These are phyloP conservation scores for Rhizoclosmatium sp. DNA, from an alignment of 192 early-diverging fungal genomes.

Conservation along the genomic window DNA sequence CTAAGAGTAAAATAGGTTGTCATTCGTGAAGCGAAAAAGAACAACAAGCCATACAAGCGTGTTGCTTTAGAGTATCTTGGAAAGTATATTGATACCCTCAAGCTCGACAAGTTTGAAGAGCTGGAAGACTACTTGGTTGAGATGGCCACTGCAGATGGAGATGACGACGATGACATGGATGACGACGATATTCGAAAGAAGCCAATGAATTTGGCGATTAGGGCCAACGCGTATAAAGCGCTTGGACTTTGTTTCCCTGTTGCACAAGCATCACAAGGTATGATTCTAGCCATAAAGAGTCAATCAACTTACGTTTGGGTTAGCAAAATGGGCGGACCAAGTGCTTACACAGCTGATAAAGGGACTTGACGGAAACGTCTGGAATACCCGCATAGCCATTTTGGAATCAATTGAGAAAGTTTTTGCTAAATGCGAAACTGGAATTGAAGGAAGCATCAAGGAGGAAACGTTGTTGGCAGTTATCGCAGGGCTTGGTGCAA, in stretches of 20 bases:
- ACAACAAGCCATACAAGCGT: slow-evolving; percentile 75
- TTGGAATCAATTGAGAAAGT: slow-evolving; percentile 72
- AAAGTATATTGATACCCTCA: slow-evolving; percentile 63
- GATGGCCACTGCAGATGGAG: slow-evolving; percentile 44
- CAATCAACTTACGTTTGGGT: slow-evolving; percentile 10
- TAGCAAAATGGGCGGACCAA: slow-evolving; percentile 52
- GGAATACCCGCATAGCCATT: slow-evolving; percentile 82
- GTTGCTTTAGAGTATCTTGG: slow-evolving; percentile 71
- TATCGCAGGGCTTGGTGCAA: slow-evolving; percentile 7
- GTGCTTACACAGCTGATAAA: slow-evolving; percentile 56
- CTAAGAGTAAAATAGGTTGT: slow-evolving; percentile 53
- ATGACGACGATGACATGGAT: slow-evolving; percentile 72
- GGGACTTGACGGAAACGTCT: slow-evolving; percentile 72
- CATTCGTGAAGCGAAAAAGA: slow-evolving; percentile 77
- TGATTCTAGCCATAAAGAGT: slow-evolving; percentile 19
- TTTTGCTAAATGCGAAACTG: slow-evolving; percentile 45
- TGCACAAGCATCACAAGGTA: slow-evolving; percentile 63
- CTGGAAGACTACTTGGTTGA: slow-evolving; percentile 63
- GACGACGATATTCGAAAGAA: slow-evolving; percentile 58
- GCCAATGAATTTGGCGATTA: slow-evolving; percentile 69
- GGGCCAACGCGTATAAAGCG: slow-evolving; percentile 73
- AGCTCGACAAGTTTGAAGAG: slow-evolving; percentile 65
- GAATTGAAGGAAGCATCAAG: neutral
- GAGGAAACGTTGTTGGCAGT: slow-evolving; percentile 16
- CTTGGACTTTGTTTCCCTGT: slow-evolving; percentile 66